A percentile compares a stretch with the other conserved stretches of the same genome.
phyloP scores from a whole-genome alignment of 2,329 filamentous ascomycete species.

The Venturia effusa region DNA sequence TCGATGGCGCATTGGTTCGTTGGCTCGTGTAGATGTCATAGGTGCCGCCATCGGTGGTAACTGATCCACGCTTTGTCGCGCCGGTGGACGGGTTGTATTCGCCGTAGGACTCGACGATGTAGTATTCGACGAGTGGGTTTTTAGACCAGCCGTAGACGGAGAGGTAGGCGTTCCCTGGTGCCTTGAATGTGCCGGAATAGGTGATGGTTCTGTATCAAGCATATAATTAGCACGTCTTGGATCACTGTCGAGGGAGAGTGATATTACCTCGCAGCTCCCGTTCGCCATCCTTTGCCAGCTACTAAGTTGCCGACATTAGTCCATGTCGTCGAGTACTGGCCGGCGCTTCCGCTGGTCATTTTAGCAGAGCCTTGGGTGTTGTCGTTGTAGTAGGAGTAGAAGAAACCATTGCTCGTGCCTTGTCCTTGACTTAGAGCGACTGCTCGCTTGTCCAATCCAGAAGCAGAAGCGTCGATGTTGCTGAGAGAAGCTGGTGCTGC shows the following conservation, averaged over 20 bases:
- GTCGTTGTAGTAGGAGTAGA: constrained; percentile 40
- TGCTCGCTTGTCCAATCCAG: background rate
- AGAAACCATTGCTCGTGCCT: constrained; percentile 29
- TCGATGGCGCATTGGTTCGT: constrained; percentile 41
- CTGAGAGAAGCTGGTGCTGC: background rate
- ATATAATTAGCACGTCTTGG: background rate
- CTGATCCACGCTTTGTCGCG: constrained; percentile 19
- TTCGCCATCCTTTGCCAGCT: constrained; percentile 48
- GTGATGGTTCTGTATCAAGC: constrained; percentile 32
- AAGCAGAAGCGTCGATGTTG: background rate
- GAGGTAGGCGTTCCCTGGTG: constrained; percentile 42
- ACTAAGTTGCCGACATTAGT: constrained; percentile 41
- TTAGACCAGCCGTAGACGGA: constrained; percentile 48
- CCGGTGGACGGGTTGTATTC: constrained; percentile 32
- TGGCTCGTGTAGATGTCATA: constrained; percentile 43
- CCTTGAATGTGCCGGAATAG: constrained; percentile 38
- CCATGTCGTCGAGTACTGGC: constrained; percentile 36
- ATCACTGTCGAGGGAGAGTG: background rate
- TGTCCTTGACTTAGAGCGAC: constrained; percentile 12
- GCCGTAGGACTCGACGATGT: constrained; percentile 44
- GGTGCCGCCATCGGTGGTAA: constrained; percentile 40
- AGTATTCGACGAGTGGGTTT: constrained; percentile 47
- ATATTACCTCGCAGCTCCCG: constrained; percentile 38
- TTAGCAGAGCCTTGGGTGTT: constrained; percentile 24
- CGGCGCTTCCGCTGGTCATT: background rate